These are phyloP conservation scores for Dispira simplex DNA, from an alignment of 192 early-diverging fungal genomes.

Conservation along the genomic window DNA sequence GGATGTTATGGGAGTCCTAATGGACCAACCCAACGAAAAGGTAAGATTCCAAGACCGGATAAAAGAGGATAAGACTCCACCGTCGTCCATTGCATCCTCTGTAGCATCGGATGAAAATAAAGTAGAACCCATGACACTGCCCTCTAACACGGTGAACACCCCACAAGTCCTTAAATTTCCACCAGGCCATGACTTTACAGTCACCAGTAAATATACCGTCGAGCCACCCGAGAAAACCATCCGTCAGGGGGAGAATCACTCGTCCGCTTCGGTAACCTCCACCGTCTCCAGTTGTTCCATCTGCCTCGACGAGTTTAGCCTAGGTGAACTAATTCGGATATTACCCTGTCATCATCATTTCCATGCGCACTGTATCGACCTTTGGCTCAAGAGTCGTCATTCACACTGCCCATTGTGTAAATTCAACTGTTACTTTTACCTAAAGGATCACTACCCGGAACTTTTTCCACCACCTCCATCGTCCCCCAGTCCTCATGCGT, in stretches of 20 bases:
- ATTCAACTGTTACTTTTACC: slow-evolving; percentile 1
- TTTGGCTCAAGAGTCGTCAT: not conserved
- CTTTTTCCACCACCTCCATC: not conserved
- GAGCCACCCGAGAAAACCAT: not conserved
- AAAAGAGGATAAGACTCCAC: too few relatives aligned
- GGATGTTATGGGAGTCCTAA: too few relatives aligned
- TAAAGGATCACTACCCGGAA: not conserved
- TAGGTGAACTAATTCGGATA: not conserved
- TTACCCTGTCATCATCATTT: not conserved
- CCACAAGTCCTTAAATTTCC: not conserved
- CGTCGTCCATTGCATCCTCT: too few relatives aligned
- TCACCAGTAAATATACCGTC: not conserved
- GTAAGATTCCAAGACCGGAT: too few relatives aligned
- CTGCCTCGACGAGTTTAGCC: not conserved
- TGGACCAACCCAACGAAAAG: too few relatives aligned
- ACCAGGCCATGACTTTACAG: not conserved
- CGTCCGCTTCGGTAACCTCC: not conserved
- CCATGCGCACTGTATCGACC: not conserved
- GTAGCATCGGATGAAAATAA: too few relatives aligned
- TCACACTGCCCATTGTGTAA: not conserved
- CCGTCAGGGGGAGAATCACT: not conserved
- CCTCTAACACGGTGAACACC: not conserved
- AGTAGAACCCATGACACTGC: not conserved
- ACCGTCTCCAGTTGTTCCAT: not conserved
- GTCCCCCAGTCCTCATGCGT: too few relatives aligned